Evolutionary conservation across 768 basidiomycete species (phyloP), one percentile per base, ranked within the genome.

Genomic region (Hygrocybe coccinea): DNA sequence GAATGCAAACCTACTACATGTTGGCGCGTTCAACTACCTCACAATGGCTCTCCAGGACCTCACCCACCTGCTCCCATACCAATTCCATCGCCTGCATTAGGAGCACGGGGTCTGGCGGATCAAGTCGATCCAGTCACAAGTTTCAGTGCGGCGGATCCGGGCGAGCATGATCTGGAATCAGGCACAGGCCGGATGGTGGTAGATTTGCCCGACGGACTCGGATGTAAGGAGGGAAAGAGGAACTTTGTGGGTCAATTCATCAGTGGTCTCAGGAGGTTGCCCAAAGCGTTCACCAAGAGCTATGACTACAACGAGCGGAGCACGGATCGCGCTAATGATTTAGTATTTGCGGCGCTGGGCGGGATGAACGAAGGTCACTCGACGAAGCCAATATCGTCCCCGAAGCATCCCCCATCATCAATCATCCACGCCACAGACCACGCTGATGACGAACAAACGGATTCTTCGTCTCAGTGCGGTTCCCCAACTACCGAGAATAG

Each of bases 231-330:
- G n/a, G 35, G 50, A 21, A 12, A 19, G 50, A 15, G 34, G 11
- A 24, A 34, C 21, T 37, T 51, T 22, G 50, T 51, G 15, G 50
- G 34, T 14, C 35, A 21, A 15, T 38, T 51, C 8, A 51, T 51
- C 12, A 51, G 34, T 22, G 50, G 50, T 22, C 34, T 51, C 17
- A 51, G 22, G 50, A 36, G 21, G 35, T 6, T 51, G 10, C 50
- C 50, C 15, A 36, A 38, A 21, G 50, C 50, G 29, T n/a, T 51
- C 29, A 51, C 35, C 29, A 51, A 51, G 35, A 51, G 34, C 50
- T 38, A 51, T 35, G 15, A 36, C 34, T 10, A 9, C 17, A 38
- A 33, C 10, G 50, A 51, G n/a, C 50, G 35, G 29, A 51, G n/a
- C 2, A 38, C 22, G 19, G 50, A 38, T 35, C 50, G 36, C n/a